Evolutionary conservation across 495 filamentous ascomycete species (phyloP).

Genomic region (Trichoderma gamsii): DNA sequence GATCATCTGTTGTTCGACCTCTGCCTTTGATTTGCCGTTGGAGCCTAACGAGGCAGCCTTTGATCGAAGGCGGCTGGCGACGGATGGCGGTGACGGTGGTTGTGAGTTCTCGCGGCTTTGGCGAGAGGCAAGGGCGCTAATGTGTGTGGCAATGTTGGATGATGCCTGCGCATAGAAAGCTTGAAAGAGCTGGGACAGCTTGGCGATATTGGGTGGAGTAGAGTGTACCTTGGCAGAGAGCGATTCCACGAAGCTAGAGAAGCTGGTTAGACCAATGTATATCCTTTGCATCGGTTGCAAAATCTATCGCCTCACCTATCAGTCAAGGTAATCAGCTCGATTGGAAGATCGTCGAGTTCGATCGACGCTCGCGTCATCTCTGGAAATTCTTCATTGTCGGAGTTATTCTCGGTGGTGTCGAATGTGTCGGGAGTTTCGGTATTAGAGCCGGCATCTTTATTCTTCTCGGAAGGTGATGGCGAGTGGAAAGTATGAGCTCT

Average conservation of each 20-base stretch:
- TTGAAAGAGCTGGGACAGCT: constrained; percentile 81
- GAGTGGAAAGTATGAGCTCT: constrained; percentile 16
- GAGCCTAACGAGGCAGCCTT: constrained; percentile 47
- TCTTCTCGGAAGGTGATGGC: background rate
- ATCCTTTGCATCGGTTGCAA: background rate
- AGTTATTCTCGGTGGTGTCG: constrained; percentile 34
- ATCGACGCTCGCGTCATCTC: constrained; percentile 52
- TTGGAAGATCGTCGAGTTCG: constrained; percentile 80
- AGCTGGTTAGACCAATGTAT: constrained; percentile 9
- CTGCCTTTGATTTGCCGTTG: constrained; percentile 43
- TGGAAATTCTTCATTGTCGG: constrained; percentile 42
- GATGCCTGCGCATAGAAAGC: constrained; percentile 86
- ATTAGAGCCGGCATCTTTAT: constrained; percentile 13
- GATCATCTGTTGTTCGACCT: constrained; percentile 79
- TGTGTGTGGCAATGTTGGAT: constrained; percentile 79
- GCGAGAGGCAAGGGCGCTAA: constrained; percentile 68
- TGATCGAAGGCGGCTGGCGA: constrained; percentile 43
- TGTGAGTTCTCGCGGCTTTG: constrained; percentile 61
- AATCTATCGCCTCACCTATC: constrained; percentile 57
- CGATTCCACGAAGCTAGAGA: constrained; percentile 78
- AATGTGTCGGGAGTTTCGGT: constrained; percentile 38
- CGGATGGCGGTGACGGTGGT: constrained; percentile 44
- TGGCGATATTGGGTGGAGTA: constrained; percentile 75
- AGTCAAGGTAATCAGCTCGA: constrained; percentile 82
- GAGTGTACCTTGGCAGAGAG: constrained; percentile 81